These are phyloP conservation scores for Nannizziopsis arthrosporioides DNA, from an alignment of 2,329 filamentous ascomycete genomes.

Conservation along the genomic window DNA sequence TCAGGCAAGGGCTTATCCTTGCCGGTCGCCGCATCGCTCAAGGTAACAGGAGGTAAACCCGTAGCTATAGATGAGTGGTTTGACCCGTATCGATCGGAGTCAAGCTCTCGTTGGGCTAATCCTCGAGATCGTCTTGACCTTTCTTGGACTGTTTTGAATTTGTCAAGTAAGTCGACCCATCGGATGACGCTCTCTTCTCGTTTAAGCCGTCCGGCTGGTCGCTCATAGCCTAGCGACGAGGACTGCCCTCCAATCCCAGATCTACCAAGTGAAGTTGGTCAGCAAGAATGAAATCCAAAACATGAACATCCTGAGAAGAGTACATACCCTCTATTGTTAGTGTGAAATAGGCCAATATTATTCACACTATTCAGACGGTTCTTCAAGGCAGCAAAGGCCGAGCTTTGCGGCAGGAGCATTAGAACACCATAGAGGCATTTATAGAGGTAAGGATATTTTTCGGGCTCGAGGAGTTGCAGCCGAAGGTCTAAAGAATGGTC, in stretches of 20 bases:
- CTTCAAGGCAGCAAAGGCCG: conserved; percentile 89
- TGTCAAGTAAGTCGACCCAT: conserved; percentile 87
- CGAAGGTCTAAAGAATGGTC: conserved; percentile 59
- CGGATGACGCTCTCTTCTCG: conserved; percentile 75
- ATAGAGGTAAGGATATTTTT: conserved; percentile 88
- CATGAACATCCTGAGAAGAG: neutral
- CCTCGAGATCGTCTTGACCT: conserved; percentile 61
- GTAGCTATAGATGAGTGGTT: conserved; percentile 23
- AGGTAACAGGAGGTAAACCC: conserved; percentile 1
- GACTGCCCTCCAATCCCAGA: conserved; percentile 2
- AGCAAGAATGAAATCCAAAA: neutral
- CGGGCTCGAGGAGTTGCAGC: conserved; percentile 86
- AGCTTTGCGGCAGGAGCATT: conserved; percentile 97
- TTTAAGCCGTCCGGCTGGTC: conserved; percentile 55
- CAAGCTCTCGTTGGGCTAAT: conserved; percentile 35
- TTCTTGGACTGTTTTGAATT: conserved; percentile 87
- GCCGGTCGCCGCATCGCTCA: conserved; percentile 19
- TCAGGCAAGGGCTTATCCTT: conserved; percentile 29
- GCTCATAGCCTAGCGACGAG: conserved; percentile 47
- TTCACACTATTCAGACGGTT: conserved; percentile 95
- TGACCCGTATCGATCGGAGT: conserved; percentile 38
- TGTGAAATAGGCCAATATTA: conserved; percentile 89
- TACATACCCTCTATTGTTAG: conserved; percentile 64
- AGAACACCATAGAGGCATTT: conserved; percentile 94
- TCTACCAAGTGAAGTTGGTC: neutral